Evolutionary conservation across 169 alveolate genomes (phyloP).

Genomic region (Eimeria acervulina): DNA sequence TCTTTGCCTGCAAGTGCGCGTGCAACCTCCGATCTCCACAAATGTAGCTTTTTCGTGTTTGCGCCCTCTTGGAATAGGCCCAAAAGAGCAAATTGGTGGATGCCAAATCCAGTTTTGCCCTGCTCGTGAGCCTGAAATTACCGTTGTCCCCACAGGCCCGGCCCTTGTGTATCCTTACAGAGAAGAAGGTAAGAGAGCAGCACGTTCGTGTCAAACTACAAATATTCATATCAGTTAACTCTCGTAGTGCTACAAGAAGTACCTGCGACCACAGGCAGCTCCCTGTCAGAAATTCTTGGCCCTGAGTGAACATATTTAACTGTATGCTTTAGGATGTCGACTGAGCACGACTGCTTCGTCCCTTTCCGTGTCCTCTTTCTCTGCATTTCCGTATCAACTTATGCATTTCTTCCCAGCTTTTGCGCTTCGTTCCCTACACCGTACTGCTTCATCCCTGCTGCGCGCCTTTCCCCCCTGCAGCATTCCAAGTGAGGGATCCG

Average conservation of each 20-base stretch:
- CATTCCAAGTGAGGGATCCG: slow-evolving; percentile 25
- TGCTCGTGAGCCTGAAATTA: slow-evolving; percentile 40
- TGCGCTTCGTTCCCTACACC: background rate
- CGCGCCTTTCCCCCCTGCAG: slow-evolving; percentile 13
- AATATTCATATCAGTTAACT: background rate
- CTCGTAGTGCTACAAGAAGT: background rate
- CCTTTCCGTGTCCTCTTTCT: background rate
- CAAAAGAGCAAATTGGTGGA: slow-evolving; percentile 57
- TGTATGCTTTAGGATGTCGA: background rate
- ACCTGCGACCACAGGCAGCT: background rate
- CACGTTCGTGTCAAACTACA: background rate
- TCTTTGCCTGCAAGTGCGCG: background rate
- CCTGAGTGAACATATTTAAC: background rate
- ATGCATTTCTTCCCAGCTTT: background rate
- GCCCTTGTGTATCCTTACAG: slow-evolving; percentile 57
- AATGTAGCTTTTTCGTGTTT: background rate
- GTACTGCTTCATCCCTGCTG: background rate
- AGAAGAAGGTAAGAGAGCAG: slow-evolving; percentile 50
- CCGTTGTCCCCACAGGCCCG: slow-evolving; percentile 67
- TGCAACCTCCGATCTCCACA: background rate
- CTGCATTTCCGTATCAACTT: background rate
- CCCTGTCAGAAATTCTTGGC: background rate
- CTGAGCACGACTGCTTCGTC: background rate
- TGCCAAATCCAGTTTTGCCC: slow-evolving; percentile 73
- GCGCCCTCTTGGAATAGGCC: slow-evolving; percentile 40